These are phyloP conservation scores for Penicillium angulare DNA, from an alignment of 495 filamentous ascomycete genomes.

Conservation along the genomic window DNA sequence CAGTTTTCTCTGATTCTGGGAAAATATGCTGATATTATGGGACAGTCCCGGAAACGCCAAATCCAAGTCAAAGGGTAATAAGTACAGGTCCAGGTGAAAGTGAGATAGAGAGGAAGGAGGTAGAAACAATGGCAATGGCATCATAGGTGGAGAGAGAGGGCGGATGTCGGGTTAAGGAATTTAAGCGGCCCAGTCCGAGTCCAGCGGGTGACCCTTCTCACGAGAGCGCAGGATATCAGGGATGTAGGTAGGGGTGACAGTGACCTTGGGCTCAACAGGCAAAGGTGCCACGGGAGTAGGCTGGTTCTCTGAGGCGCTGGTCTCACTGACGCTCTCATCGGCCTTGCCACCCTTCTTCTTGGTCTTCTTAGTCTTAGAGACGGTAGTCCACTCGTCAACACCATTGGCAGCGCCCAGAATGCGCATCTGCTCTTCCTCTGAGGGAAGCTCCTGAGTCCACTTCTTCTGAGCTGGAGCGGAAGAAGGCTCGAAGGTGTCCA, in stretches of 20 bases:
- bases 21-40: constrained; percentile 29
- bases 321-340: constrained; percentile 43
- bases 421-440: constrained; percentile 84
- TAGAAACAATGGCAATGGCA: constrained; percentile 5
- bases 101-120: neutral
- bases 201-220: constrained; percentile 52
- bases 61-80: constrained; percentile 32
- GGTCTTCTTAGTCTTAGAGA: constrained; percentile 69
- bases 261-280: constrained; percentile 40
- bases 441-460: constrained; percentile 62
- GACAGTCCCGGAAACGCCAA: constrained; percentile 41
- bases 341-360: constrained; percentile 51
- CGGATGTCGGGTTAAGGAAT: neutral
- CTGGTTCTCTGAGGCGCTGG: constrained; percentile 40
- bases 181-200: constrained; percentile 60
- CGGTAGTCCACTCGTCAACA: constrained; percentile 71
- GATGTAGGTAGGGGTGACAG: constrained; percentile 43
- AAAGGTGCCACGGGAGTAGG: constrained; percentile 27
- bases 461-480: constrained; percentile 25
- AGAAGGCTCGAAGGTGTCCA: constrained; percentile 72
- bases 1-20: neutral
- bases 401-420: constrained; percentile 56
- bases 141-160: constrained; percentile 5
- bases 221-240: constrained; percentile 39
- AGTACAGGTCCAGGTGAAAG: constrained; percentile 30